A percentile compares a stretch with the other conserved stretches of the same genome.
Conservation (phyloP, 352 stramenopile species). For the Globisporangium cylindrosporum region DNA sequence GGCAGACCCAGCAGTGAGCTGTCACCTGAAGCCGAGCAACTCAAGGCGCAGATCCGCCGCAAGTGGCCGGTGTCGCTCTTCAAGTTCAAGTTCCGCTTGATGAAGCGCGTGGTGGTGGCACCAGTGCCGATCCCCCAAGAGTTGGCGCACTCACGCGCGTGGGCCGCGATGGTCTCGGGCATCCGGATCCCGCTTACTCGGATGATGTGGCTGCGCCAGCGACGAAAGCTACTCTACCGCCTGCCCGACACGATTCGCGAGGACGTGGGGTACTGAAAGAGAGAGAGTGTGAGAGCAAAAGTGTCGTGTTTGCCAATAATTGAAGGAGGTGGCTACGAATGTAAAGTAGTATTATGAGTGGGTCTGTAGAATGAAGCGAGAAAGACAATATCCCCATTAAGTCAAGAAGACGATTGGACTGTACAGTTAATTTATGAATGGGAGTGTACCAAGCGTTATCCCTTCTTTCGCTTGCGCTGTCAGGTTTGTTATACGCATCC, state of each 20-base stretch:
- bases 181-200: conserved; percentile 49
- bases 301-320: neutral
- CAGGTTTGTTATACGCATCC: no score
- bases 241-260: conserved; percentile 43
- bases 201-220: conserved; percentile 38
- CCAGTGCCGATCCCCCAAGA: conserved; percentile 42
- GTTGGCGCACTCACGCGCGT: conserved; percentile 30
- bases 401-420: neutral
- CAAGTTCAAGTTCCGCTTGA: conserved; percentile 37
- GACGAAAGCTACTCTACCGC: conserved; percentile 30
- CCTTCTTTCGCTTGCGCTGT: neutral
- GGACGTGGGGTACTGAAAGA: neutral
- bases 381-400: neutral
- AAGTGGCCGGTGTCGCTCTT: conserved; percentile 21
- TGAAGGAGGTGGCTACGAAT: no score
- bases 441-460: neutral
- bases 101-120: conserved; percentile 37
- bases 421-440: neutral
- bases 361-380: neutral
- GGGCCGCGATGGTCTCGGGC: conserved; percentile 40
- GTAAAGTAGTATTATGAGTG: neutral
- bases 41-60: conserved; percentile 20
- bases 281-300: neutral
- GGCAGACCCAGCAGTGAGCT: neutral
- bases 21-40: conserved; percentile 10